Percentiles rank a stretch among this genome's conserved stretches.
These are phyloP conservation scores for Salinomyces thailandicus DNA, from an alignment of 2,329 filamentous ascomycete genomes.

Conservation along the genomic window DNA sequence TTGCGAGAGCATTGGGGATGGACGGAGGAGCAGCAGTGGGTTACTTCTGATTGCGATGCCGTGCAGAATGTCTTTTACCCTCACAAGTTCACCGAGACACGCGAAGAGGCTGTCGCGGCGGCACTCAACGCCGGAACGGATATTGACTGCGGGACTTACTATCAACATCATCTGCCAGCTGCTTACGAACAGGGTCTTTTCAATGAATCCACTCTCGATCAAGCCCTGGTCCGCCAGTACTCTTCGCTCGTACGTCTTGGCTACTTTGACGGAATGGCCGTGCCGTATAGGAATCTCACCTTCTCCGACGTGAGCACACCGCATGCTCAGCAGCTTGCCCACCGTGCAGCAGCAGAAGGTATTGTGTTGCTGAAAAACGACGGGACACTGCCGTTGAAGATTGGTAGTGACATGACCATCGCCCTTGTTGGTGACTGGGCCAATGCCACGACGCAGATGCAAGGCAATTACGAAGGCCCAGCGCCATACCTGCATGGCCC, in stretches of 20 bases:
- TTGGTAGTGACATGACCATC: conserved; percentile 31
- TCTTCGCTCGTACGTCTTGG: conserved; percentile 45
- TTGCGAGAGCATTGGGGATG: conserved; percentile 57
- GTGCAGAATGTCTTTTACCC: conserved; percentile 37
- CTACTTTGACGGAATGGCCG: conserved; percentile 44
- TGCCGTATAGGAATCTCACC: conserved; percentile 42
- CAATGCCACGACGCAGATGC: conserved; percentile 47
- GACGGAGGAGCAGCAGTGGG: conserved; percentile 49
- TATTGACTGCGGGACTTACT: conserved; percentile 41
- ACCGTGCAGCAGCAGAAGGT: conserved; percentile 40
- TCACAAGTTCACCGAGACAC: conserved; percentile 25
- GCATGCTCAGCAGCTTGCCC: conserved; percentile 45
- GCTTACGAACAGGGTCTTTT: conserved; percentile 35
- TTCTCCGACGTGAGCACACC: conserved; percentile 48
- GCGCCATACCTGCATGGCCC: conserved; percentile 48
- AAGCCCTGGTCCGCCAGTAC: conserved; percentile 43
- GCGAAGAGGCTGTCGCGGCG: conserved; percentile 23
- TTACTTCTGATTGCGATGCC: conserved; percentile 58
- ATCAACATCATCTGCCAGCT: conserved; percentile 35
- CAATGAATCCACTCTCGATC: conserved; percentile 38
- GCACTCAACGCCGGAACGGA: conserved; percentile 42
- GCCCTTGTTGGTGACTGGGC: conserved; percentile 51
- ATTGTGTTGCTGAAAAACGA: conserved; percentile 46
- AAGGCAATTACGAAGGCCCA: conserved; percentile 49
- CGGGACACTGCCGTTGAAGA: conserved; percentile 35